Percentiles rank a stretch among this genome's conserved stretches.
These are phyloP conservation scores for Suillus brevipes DNA, from an alignment of 768 basidiomycete species.

Conservation along the genomic window DNA sequence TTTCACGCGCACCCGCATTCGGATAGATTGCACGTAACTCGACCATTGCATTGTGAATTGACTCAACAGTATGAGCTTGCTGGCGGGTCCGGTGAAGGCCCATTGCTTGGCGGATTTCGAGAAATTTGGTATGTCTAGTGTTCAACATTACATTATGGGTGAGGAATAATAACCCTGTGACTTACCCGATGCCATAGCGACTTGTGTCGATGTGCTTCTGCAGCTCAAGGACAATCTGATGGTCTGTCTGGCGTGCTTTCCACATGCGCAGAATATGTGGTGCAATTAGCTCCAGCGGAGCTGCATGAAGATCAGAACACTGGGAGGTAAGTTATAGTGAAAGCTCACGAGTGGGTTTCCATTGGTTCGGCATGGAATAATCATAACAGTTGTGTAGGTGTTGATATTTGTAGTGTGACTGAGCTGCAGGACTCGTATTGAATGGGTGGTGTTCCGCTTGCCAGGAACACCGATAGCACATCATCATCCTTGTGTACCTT, in stretches of 20 bases:
- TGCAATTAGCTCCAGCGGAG: slow-evolving; percentile 13
- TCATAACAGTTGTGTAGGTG: not conserved
- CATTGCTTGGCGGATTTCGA: slow-evolving; percentile 15
- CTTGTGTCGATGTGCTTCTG: slow-evolving; percentile 24
- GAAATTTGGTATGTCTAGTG: slow-evolving; percentile 1
- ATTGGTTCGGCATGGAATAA: slow-evolving; percentile 4
- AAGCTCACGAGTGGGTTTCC: slow-evolving; percentile 8
- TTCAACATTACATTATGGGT: not conserved
- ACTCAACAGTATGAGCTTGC: slow-evolving; percentile 24
- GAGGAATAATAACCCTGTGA: slow-evolving; percentile 1
- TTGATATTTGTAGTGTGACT: not conserved
- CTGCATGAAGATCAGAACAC: slow-evolving; percentile 10
- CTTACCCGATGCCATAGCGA: slow-evolving; percentile 25
- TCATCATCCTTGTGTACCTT: no score
- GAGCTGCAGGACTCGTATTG: no score
- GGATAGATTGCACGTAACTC: slow-evolving; percentile 25
- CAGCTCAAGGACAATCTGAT: slow-evolving; percentile 24
- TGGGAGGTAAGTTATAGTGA: not conserved
- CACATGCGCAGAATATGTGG: slow-evolving; percentile 20
- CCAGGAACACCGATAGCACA: no score
- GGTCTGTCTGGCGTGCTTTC: slow-evolving; percentile 27
- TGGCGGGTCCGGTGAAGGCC: slow-evolving; percentile 20
- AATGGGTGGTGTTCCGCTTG: no score
- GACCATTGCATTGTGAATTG: slow-evolving; percentile 19
- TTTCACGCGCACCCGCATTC: slow-evolving; percentile 27